phyloP scores from a whole-genome alignment of 805 yeast species.

The Ascoidea asiatica region DNA sequence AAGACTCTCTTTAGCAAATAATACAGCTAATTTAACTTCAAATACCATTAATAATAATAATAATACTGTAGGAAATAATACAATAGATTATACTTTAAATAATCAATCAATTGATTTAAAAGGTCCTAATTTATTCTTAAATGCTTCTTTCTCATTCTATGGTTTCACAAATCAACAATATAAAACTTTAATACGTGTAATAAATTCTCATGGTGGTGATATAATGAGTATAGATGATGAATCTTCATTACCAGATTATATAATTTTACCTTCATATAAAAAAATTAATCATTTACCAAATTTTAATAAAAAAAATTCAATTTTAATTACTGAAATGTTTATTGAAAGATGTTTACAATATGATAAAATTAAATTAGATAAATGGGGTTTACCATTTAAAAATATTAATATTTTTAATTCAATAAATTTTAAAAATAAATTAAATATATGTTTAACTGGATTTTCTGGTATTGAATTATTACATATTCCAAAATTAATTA shows the following conservation, averaged over 20 bases:
- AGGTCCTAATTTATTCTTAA: constrained; percentile 22
- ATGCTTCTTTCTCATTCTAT: constrained; percentile 25
- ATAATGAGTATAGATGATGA: constrained; percentile 9
- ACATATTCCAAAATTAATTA: constrained; percentile 54
- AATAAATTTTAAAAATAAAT: constrained; percentile 16
- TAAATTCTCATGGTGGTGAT: constrained; percentile 32
- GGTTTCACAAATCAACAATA: constrained; percentile 28
- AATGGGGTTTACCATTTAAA: constrained; percentile 49
- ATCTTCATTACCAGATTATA: constrained; percentile 7
- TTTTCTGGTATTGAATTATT: constrained; percentile 65
- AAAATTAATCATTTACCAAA: constrained; percentile 12
- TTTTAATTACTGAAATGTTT: constrained; percentile 64
- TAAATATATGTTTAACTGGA: constrained; percentile 47
- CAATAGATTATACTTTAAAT: background rate
- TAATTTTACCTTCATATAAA: constrained; percentile 14
- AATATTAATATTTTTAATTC: constrained; percentile 15
- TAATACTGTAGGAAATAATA: background rate
- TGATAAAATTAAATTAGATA: constrained; percentile 32
- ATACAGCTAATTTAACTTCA: background rate
- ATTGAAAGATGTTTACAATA: constrained; percentile 61
- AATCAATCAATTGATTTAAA: constrained; percentile 4
- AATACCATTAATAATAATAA: background rate
- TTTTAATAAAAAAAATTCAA: constrained; percentile 12
- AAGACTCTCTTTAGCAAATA: background rate
- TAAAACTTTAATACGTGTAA: constrained; percentile 24